These are phyloP conservation scores for Xerocomus spinulosus DNA, from an alignment of 768 basidiomycete genomes.

Conservation along the genomic window DNA sequence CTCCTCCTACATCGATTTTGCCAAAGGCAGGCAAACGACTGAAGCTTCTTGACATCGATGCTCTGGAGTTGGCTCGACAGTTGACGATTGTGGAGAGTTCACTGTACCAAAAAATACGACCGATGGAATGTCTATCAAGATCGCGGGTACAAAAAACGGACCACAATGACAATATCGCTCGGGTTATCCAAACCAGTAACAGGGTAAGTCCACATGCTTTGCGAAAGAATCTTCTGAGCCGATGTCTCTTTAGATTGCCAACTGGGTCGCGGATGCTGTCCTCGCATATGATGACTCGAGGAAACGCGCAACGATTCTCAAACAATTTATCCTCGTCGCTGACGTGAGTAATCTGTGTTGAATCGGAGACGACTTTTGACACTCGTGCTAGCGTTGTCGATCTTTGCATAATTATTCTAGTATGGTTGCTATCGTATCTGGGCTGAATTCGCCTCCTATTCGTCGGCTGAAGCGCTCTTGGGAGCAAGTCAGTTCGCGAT, in stretches of 20 bases:
- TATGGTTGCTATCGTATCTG: constrained; percentile 95
- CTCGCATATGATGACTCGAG: constrained; percentile 77
- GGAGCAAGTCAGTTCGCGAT: constrained; percentile 78
- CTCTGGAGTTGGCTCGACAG: constrained; percentile 88
- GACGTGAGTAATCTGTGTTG: constrained; percentile 56
- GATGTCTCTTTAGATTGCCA: constrained; percentile 62
- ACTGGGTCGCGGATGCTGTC: constrained; percentile 89
- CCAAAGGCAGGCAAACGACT: constrained; percentile 70
- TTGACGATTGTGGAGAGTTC: constrained; percentile 87
- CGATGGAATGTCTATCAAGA: constrained; percentile 85
- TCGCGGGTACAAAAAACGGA: constrained; percentile 74
- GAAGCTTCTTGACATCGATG: constrained; percentile 81
- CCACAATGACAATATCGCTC: constrained; percentile 76
- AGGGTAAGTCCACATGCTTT: constrained; percentile 43
- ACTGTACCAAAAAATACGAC: constrained; percentile 82
- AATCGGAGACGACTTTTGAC: neutral
- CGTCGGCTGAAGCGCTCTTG: constrained; percentile 90
- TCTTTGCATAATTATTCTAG: constrained; percentile 89
- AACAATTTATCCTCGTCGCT: constrained; percentile 87
- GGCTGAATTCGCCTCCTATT: constrained; percentile 90
- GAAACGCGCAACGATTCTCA: constrained; percentile 75
- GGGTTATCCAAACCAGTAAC: constrained; percentile 85
- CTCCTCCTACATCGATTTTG: constrained; percentile 69
- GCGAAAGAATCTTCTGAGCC: neutral
- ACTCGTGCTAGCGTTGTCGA: constrained; percentile 71